These are phyloP conservation scores for Sporisorium scitamineum DNA, from an alignment of 1,284 basidiomycete species.

Conservation along the genomic window DNA sequence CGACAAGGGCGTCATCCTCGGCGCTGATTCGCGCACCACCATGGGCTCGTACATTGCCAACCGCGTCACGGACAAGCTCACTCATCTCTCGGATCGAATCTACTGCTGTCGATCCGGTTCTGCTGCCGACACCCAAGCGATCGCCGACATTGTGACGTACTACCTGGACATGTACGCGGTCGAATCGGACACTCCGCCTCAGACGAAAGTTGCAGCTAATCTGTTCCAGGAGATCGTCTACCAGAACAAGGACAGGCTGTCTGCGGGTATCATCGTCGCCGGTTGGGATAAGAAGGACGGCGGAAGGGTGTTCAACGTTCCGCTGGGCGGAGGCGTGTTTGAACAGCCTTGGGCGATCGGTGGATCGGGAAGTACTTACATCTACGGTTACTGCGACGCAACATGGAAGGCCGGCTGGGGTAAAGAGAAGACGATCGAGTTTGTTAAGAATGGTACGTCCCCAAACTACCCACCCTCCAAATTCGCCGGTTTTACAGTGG, in stretches of 20 bases:
- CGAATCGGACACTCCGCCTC: constrained; percentile 79
- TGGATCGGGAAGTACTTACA: constrained; percentile 91
- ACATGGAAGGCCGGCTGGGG: constrained; percentile 96
- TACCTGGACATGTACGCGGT: constrained; percentile 85
- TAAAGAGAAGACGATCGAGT: constrained; percentile 88
- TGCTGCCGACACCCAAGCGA: constrained; percentile 94
- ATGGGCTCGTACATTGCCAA: constrained; percentile 98
- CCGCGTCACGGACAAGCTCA: constrained; percentile 98
- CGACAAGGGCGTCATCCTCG: constrained; percentile 92
- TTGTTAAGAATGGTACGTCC: constrained; percentile 87
- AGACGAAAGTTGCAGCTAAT: constrained; percentile 84
- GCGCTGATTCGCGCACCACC: constrained; percentile 96
- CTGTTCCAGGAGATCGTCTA: constrained; percentile 93
- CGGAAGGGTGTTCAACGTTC: constrained; percentile 91
- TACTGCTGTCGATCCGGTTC: constrained; percentile 99
- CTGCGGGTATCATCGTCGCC: constrained; percentile 96
- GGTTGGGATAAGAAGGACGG: constrained; percentile 95
- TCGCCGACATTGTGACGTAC: constrained; percentile 92
- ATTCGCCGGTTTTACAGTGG: not conserved
- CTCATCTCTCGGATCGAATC: constrained; percentile 94
- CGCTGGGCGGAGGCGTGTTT: constrained; percentile 65
- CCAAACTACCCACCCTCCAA: not conserved
- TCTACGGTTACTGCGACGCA: constrained; percentile 98
- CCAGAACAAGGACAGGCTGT: constrained; percentile 84
- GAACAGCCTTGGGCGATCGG: constrained; percentile 68